phyloP scores from a whole-genome alignment of 257 asterid genomes.

The Forsythia suspensa region DNA sequence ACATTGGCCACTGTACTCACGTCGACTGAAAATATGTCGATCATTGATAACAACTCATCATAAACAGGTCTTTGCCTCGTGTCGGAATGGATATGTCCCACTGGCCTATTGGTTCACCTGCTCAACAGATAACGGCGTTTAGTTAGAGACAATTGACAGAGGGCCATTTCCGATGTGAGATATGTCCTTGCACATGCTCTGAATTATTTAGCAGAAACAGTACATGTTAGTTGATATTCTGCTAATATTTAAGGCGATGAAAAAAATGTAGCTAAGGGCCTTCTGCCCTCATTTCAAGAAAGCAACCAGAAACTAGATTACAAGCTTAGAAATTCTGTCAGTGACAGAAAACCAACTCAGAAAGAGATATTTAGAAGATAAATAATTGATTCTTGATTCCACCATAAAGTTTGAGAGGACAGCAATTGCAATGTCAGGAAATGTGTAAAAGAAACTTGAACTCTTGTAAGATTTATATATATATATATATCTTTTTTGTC shows the following conservation, averaged over 20 bases:
- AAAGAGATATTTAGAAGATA: background rate
- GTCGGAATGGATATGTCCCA: constrained; percentile 21
- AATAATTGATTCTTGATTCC: background rate
- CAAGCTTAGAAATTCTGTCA: background rate
- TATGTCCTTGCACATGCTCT: background rate
- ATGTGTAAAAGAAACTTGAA: background rate
- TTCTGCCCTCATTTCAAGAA: background rate
- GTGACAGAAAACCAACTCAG: background rate
- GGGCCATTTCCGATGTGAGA: constrained; percentile 31
- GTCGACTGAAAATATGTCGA: background rate
- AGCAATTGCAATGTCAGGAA: background rate
- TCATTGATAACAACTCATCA: background rate
- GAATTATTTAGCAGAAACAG: constrained; percentile 30
- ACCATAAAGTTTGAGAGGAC: background rate
- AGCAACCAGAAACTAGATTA: background rate
- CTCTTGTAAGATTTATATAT: background rate
- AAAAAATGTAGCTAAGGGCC: background rate
- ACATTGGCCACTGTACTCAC: background rate
- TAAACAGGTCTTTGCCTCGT: constrained; percentile 12
- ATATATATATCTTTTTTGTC: no score
- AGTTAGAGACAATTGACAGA: constrained; percentile 36
- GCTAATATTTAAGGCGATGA: background rate
- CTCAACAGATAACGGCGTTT: constrained; percentile 25
- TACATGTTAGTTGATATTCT: constrained; percentile 20
- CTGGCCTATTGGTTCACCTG: constrained; percentile 24